phyloP scores from a whole-genome alignment of 805 yeast genomes.

The Lipomyces sp. region DNA sequence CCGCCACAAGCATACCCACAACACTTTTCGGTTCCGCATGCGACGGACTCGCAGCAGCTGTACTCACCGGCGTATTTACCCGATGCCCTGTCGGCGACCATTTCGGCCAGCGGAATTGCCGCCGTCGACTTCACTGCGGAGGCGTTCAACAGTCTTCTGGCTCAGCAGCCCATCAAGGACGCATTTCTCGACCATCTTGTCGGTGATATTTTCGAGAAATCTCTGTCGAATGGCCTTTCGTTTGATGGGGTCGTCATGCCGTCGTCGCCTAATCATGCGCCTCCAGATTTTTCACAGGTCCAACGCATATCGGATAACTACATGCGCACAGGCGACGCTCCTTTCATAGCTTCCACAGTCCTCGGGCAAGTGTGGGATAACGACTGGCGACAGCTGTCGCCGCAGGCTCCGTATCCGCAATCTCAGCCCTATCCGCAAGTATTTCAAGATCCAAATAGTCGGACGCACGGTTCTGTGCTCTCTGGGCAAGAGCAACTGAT shows the following conservation, averaged over 20 bases:
- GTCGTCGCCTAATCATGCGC: neutral
- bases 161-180: neutral
- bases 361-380: slow-evolving; percentile 10
- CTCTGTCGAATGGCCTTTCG: neutral
- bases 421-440: neutral
- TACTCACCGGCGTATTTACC: no score
- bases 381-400: slow-evolving; percentile 1
- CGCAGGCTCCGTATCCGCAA: neutral
- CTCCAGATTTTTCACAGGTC: slow-evolving; percentile 8
- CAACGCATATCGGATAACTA: slow-evolving; percentile 13
- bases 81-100: neutral
- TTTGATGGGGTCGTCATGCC: neutral
- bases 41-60: no score
- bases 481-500: neutral
- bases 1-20: neutral
- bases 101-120: neutral
- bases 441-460: no score
- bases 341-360: slow-evolving; percentile 11
- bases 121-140: neutral
- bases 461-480: no score
- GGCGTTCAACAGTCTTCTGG: neutral
- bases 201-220: slow-evolving; percentile 1
- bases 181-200: neutral
- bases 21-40: no score
- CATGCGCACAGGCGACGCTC: slow-evolving; percentile 17